Evolutionary conservation across 164 flowering plant species (phyloP).

Genomic region (Aristolochia fimbriata): DNA sequence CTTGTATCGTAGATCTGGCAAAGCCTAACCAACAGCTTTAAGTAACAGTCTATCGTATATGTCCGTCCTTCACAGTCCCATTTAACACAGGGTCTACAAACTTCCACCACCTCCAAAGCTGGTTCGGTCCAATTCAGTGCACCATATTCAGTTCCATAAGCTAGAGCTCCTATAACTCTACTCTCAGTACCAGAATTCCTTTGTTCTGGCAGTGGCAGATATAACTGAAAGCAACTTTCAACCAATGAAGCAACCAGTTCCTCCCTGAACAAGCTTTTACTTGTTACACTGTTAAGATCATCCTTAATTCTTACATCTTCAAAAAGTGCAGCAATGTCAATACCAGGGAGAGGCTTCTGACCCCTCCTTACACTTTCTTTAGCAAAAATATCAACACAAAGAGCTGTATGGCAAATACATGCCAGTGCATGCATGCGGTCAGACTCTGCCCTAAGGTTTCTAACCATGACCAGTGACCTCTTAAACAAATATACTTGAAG

Average conservation of each 20-base stretch:
- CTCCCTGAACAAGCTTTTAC: conserved; percentile 90
- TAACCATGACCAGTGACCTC: conserved; percentile 92
- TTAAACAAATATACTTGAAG: conserved; percentile 86
- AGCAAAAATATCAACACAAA: conserved; percentile 95
- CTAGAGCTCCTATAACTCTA: conserved; percentile 98
- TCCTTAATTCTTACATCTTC: conserved; percentile 80
- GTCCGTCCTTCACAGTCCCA: conserved; percentile 98
- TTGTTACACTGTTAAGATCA: conserved; percentile 70
- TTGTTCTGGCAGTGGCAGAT: conserved; percentile 92
- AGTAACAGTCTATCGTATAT: conserved; percentile 94
- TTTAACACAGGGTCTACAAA: conserved; percentile 92
- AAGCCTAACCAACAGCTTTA: conserved; percentile 87
- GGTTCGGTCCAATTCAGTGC: conserved; percentile 99
- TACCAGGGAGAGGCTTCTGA: conserved; percentile 92
- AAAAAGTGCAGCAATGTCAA: conserved; percentile 94
- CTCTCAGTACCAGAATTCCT: conserved; percentile 88
- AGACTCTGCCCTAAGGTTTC: conserved; percentile 97
- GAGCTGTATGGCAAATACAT: conserved; percentile 97
- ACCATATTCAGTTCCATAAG: conserved; percentile 99
- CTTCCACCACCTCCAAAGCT: conserved; percentile 96
- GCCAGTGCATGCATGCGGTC: conserved; percentile 99
- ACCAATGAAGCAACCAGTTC: conserved; percentile 95
- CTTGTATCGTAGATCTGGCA: conserved; percentile 97
- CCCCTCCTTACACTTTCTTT: conserved; percentile 97
- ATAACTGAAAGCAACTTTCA: conserved; percentile 97